Conservation (phyloP, 2,329 filamentous ascomycete species). For the Fusarium setosum region DNA sequence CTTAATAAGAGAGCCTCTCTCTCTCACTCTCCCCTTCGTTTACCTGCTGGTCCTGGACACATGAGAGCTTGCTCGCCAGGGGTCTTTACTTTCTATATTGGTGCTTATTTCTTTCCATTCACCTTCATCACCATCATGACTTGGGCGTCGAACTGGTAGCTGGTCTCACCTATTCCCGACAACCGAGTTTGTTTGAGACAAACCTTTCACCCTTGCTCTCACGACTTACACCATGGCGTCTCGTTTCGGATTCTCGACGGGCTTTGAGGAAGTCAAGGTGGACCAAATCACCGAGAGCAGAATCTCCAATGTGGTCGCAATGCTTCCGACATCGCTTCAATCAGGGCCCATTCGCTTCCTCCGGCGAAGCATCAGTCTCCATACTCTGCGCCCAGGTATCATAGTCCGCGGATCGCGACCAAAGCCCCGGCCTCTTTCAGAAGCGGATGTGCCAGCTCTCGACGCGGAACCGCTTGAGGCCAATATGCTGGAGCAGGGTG, state of each 20-base stretch:
- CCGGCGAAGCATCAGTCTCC: slow-evolving; percentile 52
- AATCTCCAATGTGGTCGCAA: slow-evolving; percentile 62
- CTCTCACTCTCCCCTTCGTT: neutral
- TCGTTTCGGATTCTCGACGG: slow-evolving; percentile 28
- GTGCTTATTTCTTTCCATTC: neutral
- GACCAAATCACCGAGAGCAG: slow-evolving; percentile 48
- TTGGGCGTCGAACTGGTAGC: slow-evolving; percentile 8
- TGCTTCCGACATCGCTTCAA: slow-evolving; percentile 65
- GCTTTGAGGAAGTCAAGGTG: slow-evolving; percentile 45
- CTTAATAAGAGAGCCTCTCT: neutral
- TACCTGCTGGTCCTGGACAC: neutral
- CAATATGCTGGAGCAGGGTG: slow-evolving; percentile 23
- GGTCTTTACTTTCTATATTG: slow-evolving; percentile 3
- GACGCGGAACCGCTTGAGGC: slow-evolving; percentile 17
- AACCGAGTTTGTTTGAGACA: neutral
- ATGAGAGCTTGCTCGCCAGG: neutral
- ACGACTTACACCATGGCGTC: slow-evolving; percentile 36
- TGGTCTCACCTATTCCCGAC: neutral
- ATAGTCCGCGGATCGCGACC: slow-evolving; percentile 19
- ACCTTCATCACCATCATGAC: slow-evolving; percentile 18
- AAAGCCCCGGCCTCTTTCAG: slow-evolving; percentile 35
- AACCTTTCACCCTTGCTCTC: neutral
- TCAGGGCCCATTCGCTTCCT: slow-evolving; percentile 63
- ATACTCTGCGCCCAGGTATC: slow-evolving; percentile 35
- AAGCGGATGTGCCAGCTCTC: slow-evolving; percentile 27